These are phyloP conservation scores for Boletus coccyginus DNA, from an alignment of 768 basidiomycete species.

Conservation along the genomic window DNA sequence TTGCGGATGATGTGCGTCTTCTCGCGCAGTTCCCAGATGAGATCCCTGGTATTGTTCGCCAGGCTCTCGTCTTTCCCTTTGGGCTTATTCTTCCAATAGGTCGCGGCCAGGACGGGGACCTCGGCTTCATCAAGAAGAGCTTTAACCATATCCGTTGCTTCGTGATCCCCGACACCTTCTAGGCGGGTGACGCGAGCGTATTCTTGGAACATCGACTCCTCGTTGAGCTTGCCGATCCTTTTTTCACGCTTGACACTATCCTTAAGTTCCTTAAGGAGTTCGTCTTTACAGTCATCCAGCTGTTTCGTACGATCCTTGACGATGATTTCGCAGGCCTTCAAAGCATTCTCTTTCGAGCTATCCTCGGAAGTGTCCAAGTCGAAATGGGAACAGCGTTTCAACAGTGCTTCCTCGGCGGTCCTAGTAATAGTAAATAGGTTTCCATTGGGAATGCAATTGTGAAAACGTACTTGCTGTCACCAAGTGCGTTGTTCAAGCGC, in stretches of 20 bases:
- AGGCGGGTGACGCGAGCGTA: conserved; percentile 66
- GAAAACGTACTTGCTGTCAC: conserved; percentile 70
- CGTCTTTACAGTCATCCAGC: conserved; percentile 72
- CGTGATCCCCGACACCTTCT: conserved; percentile 69
- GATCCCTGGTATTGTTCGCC: conserved; percentile 55
- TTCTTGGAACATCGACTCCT: conserved; percentile 79
- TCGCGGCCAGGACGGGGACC: conserved; percentile 36
- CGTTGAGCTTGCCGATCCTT: conserved; percentile 54
- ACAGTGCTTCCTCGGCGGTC: conserved; percentile 86
- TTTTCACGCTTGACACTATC: conserved; percentile 69
- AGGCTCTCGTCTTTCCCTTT: conserved; percentile 58
- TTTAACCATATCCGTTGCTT: conserved; percentile 62
- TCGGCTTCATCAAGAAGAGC: conserved; percentile 61
- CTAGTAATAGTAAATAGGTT: conserved; percentile 36
- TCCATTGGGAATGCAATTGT: neutral
- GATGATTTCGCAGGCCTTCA: conserved; percentile 92
- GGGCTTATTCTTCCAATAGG: conserved; percentile 36
- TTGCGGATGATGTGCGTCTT: conserved; percentile 83
- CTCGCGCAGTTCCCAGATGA: conserved; percentile 80
- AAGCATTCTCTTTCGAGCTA: conserved; percentile 65
- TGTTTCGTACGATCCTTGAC: conserved; percentile 79
- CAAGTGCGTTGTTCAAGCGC: conserved; percentile 82
- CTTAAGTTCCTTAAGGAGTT: conserved; percentile 64
- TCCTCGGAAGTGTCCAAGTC: conserved; percentile 63
- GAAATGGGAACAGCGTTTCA: conserved; percentile 96